Base-by-base conservation (phyloP, 331 rosid genomes). In the Erythrophleum ivorense region DNA sequence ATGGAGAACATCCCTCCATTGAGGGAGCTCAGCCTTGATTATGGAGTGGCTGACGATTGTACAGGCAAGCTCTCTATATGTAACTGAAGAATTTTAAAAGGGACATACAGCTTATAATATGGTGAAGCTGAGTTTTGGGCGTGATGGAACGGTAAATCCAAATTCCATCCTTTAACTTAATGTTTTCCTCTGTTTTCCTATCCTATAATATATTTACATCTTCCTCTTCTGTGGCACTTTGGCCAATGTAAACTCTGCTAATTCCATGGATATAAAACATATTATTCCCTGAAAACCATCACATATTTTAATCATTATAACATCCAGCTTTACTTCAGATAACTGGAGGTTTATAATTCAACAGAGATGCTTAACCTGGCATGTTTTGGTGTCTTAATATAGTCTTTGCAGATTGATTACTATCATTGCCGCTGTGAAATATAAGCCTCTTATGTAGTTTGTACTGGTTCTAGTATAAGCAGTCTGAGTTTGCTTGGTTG, bases 21-120 rank as follows among this genome's bases (percentile, higher is more conserved):
- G 94, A 91, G 99, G 86, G 98, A 95, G 91, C 91, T 95, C 74
- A 93, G 97, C 89, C 91, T 95, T 82, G 99, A 95, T 82, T 95
- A 95, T 49, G 99, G 99, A 43, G 96, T 93, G 73, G 88, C 89
- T 84, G 96, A 90, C 75, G 99, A 91, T 76, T 85, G 81, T 77
- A 78, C 93, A n/a, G 94, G 86, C 45, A 95, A 95, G 77, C 93
- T 93, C 54, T 84, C 93, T 34, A 93, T 95, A 78, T 90, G 97
- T 85, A 89, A 85, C 90, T 95, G 90, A 89, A 57, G 49, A 48
- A 52, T 78, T 66, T 84, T 81, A 83, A 67, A 80, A 82, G 86
- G 36, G 74, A 40, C 80, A 16, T 79, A 75, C 52, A 74, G 72
- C 73, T 87, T 33, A 70, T 78, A 54, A 49, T 40, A 75, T 78